Evolutionary conservation across 257 asterid genomes (phyloP).

Genomic region (Nicotiana benthamiana): DNA sequence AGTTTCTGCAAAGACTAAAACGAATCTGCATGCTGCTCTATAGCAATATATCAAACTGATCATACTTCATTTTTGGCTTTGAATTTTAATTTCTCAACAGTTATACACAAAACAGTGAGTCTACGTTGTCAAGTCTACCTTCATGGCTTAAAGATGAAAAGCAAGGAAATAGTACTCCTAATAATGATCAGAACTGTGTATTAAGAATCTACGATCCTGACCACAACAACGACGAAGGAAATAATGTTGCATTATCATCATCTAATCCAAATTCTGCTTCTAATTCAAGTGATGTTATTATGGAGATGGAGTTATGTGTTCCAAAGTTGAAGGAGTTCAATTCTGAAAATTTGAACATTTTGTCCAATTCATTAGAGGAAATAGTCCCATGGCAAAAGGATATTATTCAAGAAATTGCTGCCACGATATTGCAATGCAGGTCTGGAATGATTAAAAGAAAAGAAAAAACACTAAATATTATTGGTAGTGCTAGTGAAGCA

Average conservation of each 20-base stretch:
- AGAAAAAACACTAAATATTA: neutral
- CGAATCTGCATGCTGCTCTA: neutral
- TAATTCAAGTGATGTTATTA: conserved; percentile 3
- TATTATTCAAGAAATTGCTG: conserved; percentile 45
- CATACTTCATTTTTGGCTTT: neutral
- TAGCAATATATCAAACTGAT: neutral
- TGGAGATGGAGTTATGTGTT: neutral
- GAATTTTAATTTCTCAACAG: neutral
- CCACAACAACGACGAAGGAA: too few species aligned
- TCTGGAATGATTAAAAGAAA: conserved; percentile 55
- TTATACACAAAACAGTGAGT: conserved; percentile 9
- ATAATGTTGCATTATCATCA: too few species aligned
- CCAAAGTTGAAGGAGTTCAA: conserved; percentile 16
- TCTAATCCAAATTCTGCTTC: neutral
- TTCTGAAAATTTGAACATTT: conserved; percentile 43
- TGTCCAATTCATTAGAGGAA: conserved; percentile 59
- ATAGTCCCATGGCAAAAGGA: conserved; percentile 57
- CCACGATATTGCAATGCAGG: conserved; percentile 62
- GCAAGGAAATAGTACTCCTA: neutral
- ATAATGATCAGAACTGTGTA: neutral
- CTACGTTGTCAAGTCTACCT: conserved; percentile 27
- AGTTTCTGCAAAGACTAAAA: too few species aligned
- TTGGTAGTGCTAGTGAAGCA: neutral
- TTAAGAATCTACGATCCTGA: neutral
- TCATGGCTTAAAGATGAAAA: conserved; percentile 6